A percentile compares a stretch with the other conserved stretches of the same genome.
phyloP scores from a whole-genome alignment of 257 asterid species.

The Solanum etuberosum region DNA sequence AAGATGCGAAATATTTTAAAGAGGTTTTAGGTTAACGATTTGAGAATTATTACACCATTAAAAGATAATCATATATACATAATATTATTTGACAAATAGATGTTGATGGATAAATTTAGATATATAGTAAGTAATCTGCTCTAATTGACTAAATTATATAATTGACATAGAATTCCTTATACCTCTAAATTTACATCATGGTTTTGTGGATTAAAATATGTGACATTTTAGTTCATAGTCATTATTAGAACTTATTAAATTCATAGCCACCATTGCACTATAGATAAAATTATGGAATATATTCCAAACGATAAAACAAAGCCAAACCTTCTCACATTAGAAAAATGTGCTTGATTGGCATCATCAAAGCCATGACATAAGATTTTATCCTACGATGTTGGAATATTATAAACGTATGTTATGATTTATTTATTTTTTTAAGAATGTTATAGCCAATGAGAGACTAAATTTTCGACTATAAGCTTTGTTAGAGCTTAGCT shows the following conservation, averaged over 20 bases:
- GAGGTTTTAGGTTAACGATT: not conserved
- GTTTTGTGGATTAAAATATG: not conserved
- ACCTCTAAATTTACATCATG: not conserved
- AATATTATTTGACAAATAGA: not conserved
- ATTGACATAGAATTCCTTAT: not conserved
- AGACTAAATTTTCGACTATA: not conserved
- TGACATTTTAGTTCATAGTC: not conserved
- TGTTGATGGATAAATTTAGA: not conserved
- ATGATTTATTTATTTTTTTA: not conserved
- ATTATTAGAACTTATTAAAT: not conserved
- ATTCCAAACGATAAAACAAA: not conserved
- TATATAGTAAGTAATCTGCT: not conserved
- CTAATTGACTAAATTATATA: not conserved
- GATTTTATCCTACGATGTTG: not conserved
- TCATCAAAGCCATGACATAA: not conserved
- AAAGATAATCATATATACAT: not conserved
- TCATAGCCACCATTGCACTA: not conserved
- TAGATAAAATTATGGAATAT: not conserved
- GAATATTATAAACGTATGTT: not conserved
- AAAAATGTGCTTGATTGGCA: not conserved
- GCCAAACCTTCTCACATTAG: not conserved
- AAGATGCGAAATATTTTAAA: not conserved
- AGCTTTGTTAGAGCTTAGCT: not conserved
- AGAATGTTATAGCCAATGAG: not conserved
- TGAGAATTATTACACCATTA: not conserved